Percentiles rank a stretch among this genome's conserved stretches.
Evolutionary conservation across 176 grass and related monocot species (phyloP).

Genomic region (Aegilops umbellulata): DNA sequence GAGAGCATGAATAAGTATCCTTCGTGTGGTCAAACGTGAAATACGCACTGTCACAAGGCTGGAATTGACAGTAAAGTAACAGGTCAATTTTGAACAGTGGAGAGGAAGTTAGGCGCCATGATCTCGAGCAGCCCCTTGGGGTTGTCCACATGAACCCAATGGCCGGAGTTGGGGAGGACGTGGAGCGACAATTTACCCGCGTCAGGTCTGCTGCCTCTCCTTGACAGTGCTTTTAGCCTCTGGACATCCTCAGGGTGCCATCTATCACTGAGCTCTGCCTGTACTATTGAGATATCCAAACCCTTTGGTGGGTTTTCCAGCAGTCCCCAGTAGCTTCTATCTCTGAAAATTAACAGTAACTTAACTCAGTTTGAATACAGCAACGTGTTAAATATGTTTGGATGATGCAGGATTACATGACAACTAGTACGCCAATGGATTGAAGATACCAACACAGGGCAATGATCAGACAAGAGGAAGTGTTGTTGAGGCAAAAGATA

Average conservation of each 20-base stretch:
- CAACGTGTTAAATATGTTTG: not conserved
- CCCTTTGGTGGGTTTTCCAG: conserved; percentile 76
- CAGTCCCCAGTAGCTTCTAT: conserved; percentile 72
- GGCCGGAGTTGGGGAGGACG: conserved; percentile 77
- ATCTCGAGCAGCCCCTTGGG: conserved; percentile 87
- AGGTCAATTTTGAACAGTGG: conserved; percentile 20
- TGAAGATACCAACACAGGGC: not conserved
- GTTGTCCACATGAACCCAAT: conserved; percentile 98
- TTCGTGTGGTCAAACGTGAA: not conserved
- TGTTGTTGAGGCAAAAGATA: not conserved
- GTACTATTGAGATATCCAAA: conserved; percentile 75
- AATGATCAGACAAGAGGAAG: not conserved
- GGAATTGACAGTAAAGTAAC: not conserved
- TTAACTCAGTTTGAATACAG: not conserved
- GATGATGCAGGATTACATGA: not conserved
- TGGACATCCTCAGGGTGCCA: conserved; percentile 70
- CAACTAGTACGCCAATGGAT: not conserved
- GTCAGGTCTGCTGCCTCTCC: conserved; percentile 37
- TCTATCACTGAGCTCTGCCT: conserved; percentile 86
- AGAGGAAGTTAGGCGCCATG: conserved; percentile 66
- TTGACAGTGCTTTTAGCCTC: conserved; percentile 60
- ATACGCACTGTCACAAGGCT: not conserved
- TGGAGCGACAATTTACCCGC: conserved; percentile 65
- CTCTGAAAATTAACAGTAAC: conserved; percentile 40
- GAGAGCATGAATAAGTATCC: not conserved